Evolutionary conservation across 2,329 filamentous ascomycete species (phyloP), one percentile per base, ranked within the genome.

Genomic region (Diplodia scrobiculata): DNA sequence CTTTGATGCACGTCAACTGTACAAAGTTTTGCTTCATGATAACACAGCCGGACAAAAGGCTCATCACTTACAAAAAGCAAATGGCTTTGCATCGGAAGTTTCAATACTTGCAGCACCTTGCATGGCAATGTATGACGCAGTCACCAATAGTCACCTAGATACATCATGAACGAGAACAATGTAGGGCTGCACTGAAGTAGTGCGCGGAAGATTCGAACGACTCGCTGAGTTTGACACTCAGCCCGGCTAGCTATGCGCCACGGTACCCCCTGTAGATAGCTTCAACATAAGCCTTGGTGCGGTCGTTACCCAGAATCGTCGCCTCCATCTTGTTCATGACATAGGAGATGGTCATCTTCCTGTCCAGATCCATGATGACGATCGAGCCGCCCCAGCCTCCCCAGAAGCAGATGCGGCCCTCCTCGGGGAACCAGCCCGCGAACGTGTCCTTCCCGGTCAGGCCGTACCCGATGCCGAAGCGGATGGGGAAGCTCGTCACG

Each of bases 331-430:
- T 69, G 25, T 70, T 70, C 64, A 70, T 70, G 14, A 67, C 68
- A 45, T 70, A 72, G 19, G 67, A 52, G 34, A 72, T 68, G 5
- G 70, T 70, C 50, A 72, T 29, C 41, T 52, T 45, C 4, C 66
- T 59, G 29, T 69, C 66, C 21, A 69, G n/a, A 63, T 72, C 70
- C 65, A 69, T 68, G 29, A 71, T 67, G 0, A 34, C 67, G 13
- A 71, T 48, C 1, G 66, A 68, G 21, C 70, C 71, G 21, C 70
- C 70, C 62, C 66, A 72, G 7, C 70, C 69, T 1, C 69, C 68
- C 71, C 70, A 72, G 25, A 67, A 69, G 45, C 59, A 68, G 9
- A 65, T 19, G 17, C 41, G 6, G 2, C 19, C 27, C 34, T 19
- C 54, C 5, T 58, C 36, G 21, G 54, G 54, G 9, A 58, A 45